A percentile compares a stretch with the other conserved stretches of the same genome.
Evolutionary conservation across 1,284 basidiomycete species (phyloP).

Genomic region (Leccinum cinnamomeum): DNA sequence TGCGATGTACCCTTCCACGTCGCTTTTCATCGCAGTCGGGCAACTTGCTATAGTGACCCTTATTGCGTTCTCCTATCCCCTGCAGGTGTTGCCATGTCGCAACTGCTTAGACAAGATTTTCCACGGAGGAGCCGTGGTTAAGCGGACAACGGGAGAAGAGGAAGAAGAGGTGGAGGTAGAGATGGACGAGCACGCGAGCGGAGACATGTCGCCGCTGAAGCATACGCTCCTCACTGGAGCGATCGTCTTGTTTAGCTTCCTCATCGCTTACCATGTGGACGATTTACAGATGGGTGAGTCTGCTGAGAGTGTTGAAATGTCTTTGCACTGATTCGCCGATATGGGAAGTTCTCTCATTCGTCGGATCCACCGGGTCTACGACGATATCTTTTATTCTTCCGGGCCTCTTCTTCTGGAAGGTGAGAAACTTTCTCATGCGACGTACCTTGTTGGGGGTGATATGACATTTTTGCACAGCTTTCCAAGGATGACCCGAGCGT

Average conservation of each 20-base stretch:
- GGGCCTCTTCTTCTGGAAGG: constrained; percentile 83
- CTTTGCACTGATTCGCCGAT: constrained; percentile 17
- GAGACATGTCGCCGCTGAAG: constrained; percentile 72
- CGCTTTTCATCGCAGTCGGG: constrained; percentile 89
- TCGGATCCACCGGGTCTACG: constrained; percentile 95
- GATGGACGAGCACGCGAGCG: constrained; percentile 51
- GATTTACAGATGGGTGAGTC: constrained; percentile 79
- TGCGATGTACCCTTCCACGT: constrained; percentile 94
- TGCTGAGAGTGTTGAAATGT: constrained; percentile 6
- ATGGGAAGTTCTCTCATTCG: constrained; percentile 83
- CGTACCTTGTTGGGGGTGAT: neutral
- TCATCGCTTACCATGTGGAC: constrained; percentile 82
- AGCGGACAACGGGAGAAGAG: constrained; percentile 43
- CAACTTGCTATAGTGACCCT: constrained; percentile 92
- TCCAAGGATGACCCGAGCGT: constrained; percentile 65
- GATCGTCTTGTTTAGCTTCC: constrained; percentile 72
- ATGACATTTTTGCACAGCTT: constrained; percentile 49
- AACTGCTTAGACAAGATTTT: constrained; percentile 93
- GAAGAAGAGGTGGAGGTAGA: constrained; percentile 32
- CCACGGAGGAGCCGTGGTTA: constrained; percentile 40
- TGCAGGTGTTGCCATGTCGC: constrained; percentile 93
- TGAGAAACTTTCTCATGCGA: constrained; percentile 35
- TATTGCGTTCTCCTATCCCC: constrained; percentile 88
- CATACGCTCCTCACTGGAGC: constrained; percentile 73
- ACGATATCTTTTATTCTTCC: constrained; percentile 98